Conservation (phyloP, 371 early-diverging fungal genomes). For the Apophysomyces sp. region DNA sequence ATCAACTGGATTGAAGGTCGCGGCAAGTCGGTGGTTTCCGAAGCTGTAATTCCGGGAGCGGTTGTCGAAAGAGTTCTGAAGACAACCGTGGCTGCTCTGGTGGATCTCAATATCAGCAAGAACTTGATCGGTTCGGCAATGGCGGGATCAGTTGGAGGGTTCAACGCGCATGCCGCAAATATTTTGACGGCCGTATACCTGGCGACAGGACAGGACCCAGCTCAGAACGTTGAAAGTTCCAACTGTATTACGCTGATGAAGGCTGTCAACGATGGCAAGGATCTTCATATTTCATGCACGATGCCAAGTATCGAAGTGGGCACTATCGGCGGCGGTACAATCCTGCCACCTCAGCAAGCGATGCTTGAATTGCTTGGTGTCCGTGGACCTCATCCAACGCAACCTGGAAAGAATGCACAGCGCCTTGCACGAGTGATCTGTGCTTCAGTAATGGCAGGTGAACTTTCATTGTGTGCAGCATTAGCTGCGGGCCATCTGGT, state of each 20-base stretch:
- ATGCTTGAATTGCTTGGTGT: constrained; percentile 89
- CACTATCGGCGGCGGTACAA: constrained; percentile 95
- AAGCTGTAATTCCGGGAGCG: constrained; percentile 79
- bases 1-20: constrained; percentile 98
- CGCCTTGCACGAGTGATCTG: constrained; percentile 86
- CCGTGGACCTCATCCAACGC: constrained; percentile 76
- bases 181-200: constrained; percentile 91
- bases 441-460: constrained; percentile 95
- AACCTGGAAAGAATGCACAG: constrained; percentile 88
- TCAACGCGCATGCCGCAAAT: constrained; percentile 96
- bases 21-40: constrained; percentile 92
- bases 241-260: constrained; percentile 96
- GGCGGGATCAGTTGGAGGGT: constrained; percentile 93
- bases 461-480: constrained; percentile 86
- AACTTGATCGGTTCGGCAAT: constrained; percentile 95
- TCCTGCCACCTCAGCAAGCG: constrained; percentile 81
- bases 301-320: constrained; percentile 98
- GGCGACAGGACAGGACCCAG: constrained; percentile 97
- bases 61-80: constrained; percentile 85
- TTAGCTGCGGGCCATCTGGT: constrained; percentile 85
- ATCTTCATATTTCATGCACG: constrained; percentile 83
- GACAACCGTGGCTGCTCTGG: constrained; percentile 78
- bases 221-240: constrained; percentile 93
- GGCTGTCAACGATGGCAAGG: constrained; percentile 73
- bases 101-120: constrained; percentile 82